Base-by-base conservation (phyloP, 805 yeast genomes). In the Saturnispora gosingensis region DNA sequence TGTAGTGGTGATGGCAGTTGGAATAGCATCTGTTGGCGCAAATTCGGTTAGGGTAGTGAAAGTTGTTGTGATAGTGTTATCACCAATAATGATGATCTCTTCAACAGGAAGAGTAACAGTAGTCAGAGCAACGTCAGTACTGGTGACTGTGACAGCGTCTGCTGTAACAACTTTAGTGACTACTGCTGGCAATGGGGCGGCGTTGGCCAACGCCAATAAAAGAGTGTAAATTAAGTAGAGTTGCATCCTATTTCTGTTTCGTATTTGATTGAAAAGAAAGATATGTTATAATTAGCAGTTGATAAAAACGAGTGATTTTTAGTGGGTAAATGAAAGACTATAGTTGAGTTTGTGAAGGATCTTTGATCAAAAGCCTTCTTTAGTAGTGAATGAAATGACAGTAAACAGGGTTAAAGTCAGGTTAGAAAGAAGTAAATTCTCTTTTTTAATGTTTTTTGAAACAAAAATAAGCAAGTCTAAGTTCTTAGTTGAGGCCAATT, bases 1-100 rank as follows among this genome's bases (percentile, higher is more conserved):
- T 25, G 83, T 79, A 53, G 76, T 79, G 1, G 79, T 75, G 20
- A 45, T 38, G 15, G 28, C 36, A 13, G 36, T 42, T 18, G 48
- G 42, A 7, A 27, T 22, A 34, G 10, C 43, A 8, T 24, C 50
- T 2, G 36, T 42, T 9, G 45, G 35, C 7, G 25, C 48, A 24
- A 49, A 40, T 27, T 49, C 10, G 22, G 42, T 38, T 8, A 46
- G 20, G 10, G 54, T 53, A 3, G 48, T 25, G 20, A 47, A 48
- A 3, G 20, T 27, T 8, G 48, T 45, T 8, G 50, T 48, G 11
- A 46, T 43, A 5, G 57, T 53, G 35, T 43, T 35, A 39, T 36
- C 56, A 30, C 44, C 56, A 7, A 68, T 61, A 8, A 63, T 62
- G 16, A 73, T 67, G 27, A 63, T 61, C n/a, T 67, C 63, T 5